These are phyloP conservation scores for Trichoderma hamatum DNA, from an alignment of 2,329 filamentous ascomycete species.

Conservation along the genomic window DNA sequence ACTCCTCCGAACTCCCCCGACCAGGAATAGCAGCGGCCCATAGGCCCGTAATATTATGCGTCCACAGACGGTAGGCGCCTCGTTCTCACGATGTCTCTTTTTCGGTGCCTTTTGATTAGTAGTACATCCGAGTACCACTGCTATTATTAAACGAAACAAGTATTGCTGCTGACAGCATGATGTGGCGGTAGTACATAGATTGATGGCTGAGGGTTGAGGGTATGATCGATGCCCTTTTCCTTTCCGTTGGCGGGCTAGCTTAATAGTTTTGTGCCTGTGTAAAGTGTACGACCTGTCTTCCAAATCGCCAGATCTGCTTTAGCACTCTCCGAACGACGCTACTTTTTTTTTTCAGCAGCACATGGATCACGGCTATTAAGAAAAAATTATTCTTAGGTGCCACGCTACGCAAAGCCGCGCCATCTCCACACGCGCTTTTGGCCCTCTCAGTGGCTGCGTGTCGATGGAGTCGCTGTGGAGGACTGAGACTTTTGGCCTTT, in stretches of 20 bases:
- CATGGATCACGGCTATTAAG: slow-evolving; percentile 11
- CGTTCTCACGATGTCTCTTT: not conserved
- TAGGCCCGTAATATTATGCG: not conserved
- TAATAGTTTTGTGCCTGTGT: not conserved
- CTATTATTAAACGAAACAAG: slow-evolving; percentile 14
- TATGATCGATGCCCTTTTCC: not conserved
- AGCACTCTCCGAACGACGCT: not conserved
- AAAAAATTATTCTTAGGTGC: slow-evolving; percentile 7
- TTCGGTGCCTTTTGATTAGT: not conserved
- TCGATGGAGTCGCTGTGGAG: slow-evolving; percentile 23
- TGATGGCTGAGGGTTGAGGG: not conserved
- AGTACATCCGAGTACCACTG: not conserved
- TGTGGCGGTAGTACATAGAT: not conserved
- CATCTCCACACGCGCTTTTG: slow-evolving; percentile 17
- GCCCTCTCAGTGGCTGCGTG: slow-evolving; percentile 9
- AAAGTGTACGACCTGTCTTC: not conserved
- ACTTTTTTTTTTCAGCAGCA: not conserved
- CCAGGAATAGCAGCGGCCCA: not conserved
- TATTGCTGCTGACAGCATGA: slow-evolving; percentile 7
- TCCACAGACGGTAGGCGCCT: not conserved
- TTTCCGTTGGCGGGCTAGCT: not conserved
- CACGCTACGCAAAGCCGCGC: slow-evolving; percentile 8
- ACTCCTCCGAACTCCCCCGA: not conserved
- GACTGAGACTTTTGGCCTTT: slow-evolving; percentile 11
- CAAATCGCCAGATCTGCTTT: not conserved